These are phyloP conservation scores for Porcisia hertigi DNA, from an alignment of 208 protist genomes.

Conservation along the genomic window DNA sequence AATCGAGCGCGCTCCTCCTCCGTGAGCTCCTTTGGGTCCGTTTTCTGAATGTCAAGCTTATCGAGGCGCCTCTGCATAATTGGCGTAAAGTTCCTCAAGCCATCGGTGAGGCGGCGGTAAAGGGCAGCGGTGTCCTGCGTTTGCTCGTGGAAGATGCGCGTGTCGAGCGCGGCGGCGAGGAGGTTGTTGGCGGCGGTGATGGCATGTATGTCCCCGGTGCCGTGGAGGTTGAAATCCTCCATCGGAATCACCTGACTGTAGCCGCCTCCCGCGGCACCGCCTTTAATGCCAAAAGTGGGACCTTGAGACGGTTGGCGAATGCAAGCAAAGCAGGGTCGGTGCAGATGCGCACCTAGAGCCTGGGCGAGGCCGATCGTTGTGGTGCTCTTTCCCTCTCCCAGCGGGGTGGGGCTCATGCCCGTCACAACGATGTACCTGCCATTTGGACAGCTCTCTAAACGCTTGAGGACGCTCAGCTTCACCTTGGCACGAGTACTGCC, in stretches of 20 bases:
- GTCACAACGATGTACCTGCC: constrained; percentile 98
- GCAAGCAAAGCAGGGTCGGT: constrained; percentile 93
- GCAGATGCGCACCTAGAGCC: constrained; percentile 96
- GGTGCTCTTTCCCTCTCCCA: constrained; percentile 98
- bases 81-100: constrained; percentile 84
- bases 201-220: constrained; percentile 98
- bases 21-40: constrained; percentile 89
- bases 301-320: constrained; percentile 98
- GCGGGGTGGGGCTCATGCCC: constrained; percentile 91
- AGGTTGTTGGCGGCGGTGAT: constrained; percentile 98
- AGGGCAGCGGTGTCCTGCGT: constrained; percentile 93
- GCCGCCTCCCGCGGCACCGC: constrained; percentile 97
- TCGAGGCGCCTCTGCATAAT: constrained; percentile 90
- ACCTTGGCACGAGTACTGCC: constrained; percentile 93
- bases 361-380: constrained; percentile 97
- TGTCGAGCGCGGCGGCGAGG: constrained; percentile 97
- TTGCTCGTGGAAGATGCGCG: constrained; percentile 96
- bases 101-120: constrained; percentile 78
- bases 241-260: constrained; percentile 97
- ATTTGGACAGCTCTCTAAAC: constrained; percentile 64
- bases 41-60: constrained; percentile 95
- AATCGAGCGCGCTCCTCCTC: constrained; percentile 89
- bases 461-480: constrained; percentile 84
- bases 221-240: constrained; percentile 99
- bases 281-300: constrained; percentile 96